These are phyloP conservation scores for Mikania micrantha DNA, from an alignment of 129 eudicot species.

Conservation along the genomic window DNA sequence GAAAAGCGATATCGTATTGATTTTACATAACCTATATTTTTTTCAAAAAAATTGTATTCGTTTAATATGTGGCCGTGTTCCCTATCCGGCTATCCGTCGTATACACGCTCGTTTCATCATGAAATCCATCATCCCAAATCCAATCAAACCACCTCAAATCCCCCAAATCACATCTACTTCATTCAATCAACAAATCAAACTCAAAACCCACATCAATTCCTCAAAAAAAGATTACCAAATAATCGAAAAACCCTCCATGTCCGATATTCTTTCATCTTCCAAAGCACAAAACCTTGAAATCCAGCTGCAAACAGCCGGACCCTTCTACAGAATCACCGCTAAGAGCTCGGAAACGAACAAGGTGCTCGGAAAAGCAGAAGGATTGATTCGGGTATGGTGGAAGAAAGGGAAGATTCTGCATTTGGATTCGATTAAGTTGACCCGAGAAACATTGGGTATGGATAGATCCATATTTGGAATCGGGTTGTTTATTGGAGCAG, in stretches of 20 bases:
- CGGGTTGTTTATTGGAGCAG: slow-evolving; percentile 90
- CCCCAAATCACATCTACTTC: slow-evolving; percentile 10
- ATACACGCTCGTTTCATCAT: slow-evolving; percentile 13
- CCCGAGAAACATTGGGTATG: slow-evolving; percentile 69
- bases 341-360: slow-evolving; percentile 39
- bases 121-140: slow-evolving; percentile 21
- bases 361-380: slow-evolving; percentile 76
- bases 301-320: slow-evolving; percentile 55
- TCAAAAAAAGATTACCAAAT: background rate
- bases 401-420: slow-evolving; percentile 67
- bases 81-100: background rate
- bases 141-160: background rate
- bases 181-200: background rate
- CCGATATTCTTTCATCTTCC: slow-evolving; percentile 52
- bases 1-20: no score
- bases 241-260: slow-evolving; percentile 42
- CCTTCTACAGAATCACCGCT: slow-evolving; percentile 78
- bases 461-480: slow-evolving; percentile 83
- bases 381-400: slow-evolving; percentile 64
- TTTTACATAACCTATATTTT: no score
- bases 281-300: slow-evolving; percentile 63
- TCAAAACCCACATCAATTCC: background rate
- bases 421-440: slow-evolving; percentile 72
- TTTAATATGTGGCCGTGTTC: background rate
- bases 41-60: background rate